Conservation (phyloP, 108 stramenopile species). For the Nannochloropsis gaditana region DNA sequence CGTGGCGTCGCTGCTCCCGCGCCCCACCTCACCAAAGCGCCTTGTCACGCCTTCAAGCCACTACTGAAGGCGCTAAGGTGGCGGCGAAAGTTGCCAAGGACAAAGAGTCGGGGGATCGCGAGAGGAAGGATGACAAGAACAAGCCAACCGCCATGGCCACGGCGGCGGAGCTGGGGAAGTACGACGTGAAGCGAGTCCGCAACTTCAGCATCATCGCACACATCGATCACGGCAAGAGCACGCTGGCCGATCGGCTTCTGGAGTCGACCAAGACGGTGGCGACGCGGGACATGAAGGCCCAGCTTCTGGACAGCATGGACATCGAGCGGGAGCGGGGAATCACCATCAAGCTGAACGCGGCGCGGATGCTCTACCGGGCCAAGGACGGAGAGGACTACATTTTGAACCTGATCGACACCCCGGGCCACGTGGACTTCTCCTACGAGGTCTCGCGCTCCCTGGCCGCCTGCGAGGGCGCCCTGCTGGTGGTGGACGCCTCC, state of each 20-base stretch:
- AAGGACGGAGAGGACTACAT: constrained; percentile 79
- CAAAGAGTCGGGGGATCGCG: background rate
- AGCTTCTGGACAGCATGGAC: constrained; percentile 93
- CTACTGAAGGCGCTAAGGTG: background rate
- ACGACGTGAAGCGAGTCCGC: constrained; percentile 61
- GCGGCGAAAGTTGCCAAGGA: background rate
- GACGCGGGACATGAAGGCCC: constrained; percentile 78
- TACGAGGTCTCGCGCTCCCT: constrained; percentile 90
- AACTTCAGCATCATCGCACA: constrained; percentile 95
- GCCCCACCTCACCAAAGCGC: constrained; percentile 7
- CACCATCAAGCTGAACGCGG: constrained; percentile 96
- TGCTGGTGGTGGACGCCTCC: constrained; percentile 83
- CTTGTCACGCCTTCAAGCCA: constrained; percentile 2
- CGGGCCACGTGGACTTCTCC: constrained; percentile 91
- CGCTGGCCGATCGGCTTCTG: constrained; percentile 77
- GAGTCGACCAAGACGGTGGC: constrained; percentile 63
- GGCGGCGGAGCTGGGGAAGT: constrained; percentile 18
- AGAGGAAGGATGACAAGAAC: background rate
- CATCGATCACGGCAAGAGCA: constrained; percentile 96
- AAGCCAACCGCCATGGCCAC: constrained; percentile 15
- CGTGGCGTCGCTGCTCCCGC: background rate
- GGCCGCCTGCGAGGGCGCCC: constrained; percentile 96
- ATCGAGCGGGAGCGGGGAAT: constrained; percentile 96
- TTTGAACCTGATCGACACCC: constrained; percentile 73
- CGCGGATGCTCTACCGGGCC: constrained; percentile 78